Percentiles rank a stretch among this genome's conserved stretches.
These are phyloP conservation scores for Rhodofomes roseus DNA, from an alignment of 1,284 basidiomycete species.

Conservation along the genomic window DNA sequence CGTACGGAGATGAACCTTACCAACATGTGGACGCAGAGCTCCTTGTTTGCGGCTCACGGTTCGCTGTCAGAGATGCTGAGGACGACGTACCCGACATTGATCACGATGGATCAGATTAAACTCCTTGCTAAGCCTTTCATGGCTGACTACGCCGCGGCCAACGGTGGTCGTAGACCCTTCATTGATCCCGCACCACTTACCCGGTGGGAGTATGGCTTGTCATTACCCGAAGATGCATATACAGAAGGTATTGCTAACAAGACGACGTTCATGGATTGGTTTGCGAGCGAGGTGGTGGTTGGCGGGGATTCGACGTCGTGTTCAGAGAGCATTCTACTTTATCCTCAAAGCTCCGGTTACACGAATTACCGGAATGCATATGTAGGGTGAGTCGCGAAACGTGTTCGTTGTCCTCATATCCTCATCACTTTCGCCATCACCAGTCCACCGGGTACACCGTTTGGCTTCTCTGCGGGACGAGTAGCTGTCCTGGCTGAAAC, in stretches of 20 bases:
- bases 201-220: constrained; percentile 33
- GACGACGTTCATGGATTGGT: constrained; percentile 35
- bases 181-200: constrained; percentile 34
- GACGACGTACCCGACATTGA: constrained; percentile 32
- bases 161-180: constrained; percentile 36
- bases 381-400: constrained; percentile 17
- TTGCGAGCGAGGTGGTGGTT: constrained; percentile 28
- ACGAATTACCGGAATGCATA: constrained; percentile 26
- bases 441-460: constrained; percentile 22
- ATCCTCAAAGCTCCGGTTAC: constrained; percentile 30
- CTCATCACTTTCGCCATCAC: too few species aligned
- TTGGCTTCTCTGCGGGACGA: constrained; percentile 29
- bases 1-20: constrained; percentile 31
- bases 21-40: constrained; percentile 29
- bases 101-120: constrained; percentile 34
- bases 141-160: constrained; percentile 31
- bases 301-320: constrained; percentile 28
- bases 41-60: constrained; percentile 23
- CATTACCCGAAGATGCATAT: constrained; percentile 21
- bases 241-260: constrained; percentile 25
- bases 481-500: constrained; percentile 28
- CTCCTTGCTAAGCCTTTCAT: constrained; percentile 36
- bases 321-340: constrained; percentile 34
- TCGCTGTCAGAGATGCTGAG: constrained; percentile 26
- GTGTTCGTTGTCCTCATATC: not conserved